Evolutionary conservation across 768 basidiomycete genomes (phyloP), one percentile per base, ranked within the genome.

Genomic region (Chlorophyllum brunneum): DNA sequence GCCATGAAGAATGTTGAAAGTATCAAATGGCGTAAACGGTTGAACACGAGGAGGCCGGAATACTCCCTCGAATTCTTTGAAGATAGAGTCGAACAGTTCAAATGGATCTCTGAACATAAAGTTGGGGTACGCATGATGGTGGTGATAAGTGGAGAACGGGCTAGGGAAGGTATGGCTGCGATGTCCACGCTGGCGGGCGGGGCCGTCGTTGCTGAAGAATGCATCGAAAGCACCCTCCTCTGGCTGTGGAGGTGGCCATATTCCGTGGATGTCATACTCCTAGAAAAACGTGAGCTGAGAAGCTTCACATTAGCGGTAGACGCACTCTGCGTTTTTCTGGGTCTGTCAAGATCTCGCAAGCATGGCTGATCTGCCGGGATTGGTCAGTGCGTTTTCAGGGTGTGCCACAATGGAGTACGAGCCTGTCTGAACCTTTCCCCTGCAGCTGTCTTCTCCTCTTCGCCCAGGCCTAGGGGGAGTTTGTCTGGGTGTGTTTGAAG

Each of bases 401-500:
- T n/a, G 26, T n/a, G 53, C 27, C 10, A 20, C 24, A 27, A 42
- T 31, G 16, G 20, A 48, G 29, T 31, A 36, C 58, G 37, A 39
- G 76, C 76, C 61, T 67, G 66, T 57, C 74, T 65, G 54, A 73
- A 74, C 49, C 78, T 67, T 49, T 89, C 88, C 60, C 83, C 85
- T 4, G 85, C 77, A 15, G 60, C 67, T 48, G 74, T 70, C 60
- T 77, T 81, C 55, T 80, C 79, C 52, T 72, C 67, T 37, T 76
- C 74, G 36, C 67, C 76, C 4, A 79, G 77, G 22, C 66, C 66
- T 29, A 75, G 81, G 8, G 78, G 79, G 36, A 86, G 77, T 59
- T 85, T 86, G 59, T 88, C 86, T 4, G 86, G 86, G 61, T 88
- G 86, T 1, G 86, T 87, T 63, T 84, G 82, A 23, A 88, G 70